These are phyloP conservation scores for Moricandia arvensis DNA, from an alignment of 345 rosid species.

Conservation along the genomic window DNA sequence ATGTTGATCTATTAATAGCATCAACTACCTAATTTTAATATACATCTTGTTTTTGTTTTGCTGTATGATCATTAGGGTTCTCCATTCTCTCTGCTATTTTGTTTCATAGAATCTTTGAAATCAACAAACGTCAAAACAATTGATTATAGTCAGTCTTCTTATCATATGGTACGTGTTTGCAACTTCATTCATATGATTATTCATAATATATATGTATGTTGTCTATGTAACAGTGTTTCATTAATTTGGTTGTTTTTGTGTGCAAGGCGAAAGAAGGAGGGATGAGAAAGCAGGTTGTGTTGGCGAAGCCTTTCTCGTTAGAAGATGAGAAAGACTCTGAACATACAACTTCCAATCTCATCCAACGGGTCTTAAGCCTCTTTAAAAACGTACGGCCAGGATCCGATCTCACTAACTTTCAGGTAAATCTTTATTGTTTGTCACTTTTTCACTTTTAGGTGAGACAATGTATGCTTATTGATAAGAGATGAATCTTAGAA, in stretches of 20 bases:
- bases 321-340: slow-evolving; percentile 46
- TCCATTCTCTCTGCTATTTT: slow-evolving; percentile 5
- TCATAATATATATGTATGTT: not conserved
- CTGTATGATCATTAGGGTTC: not conserved
- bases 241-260: slow-evolving; percentile 1
- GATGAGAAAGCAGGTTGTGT: slow-evolving; percentile 33
- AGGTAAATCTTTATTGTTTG: slow-evolving; percentile 43
- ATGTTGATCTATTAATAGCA: slow-evolving; percentile 9
- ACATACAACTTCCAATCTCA: slow-evolving; percentile 46
- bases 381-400: slow-evolving; percentile 56
- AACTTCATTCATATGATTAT: not conserved
- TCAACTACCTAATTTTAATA: not conserved
- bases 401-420: slow-evolving; percentile 58
- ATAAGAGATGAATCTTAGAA: too few species aligned
- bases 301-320: slow-evolving; percentile 50
- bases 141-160: not conserved
- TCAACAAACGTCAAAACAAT: slow-evolving; percentile 3
- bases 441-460: slow-evolving; percentile 1
- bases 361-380: slow-evolving; percentile 52
- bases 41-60: not conserved
- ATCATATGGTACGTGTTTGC: slow-evolving; percentile 18
- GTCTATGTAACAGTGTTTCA: too few species aligned
- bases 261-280: slow-evolving; percentile 14
- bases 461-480: too few species aligned
- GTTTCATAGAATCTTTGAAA: slow-evolving; percentile 3